Percentiles rank a stretch among this genome's conserved stretches.
Evolutionary conservation across 106 monocot genomes (phyloP).

Genomic region (Phalaenopsis equestris): DNA sequence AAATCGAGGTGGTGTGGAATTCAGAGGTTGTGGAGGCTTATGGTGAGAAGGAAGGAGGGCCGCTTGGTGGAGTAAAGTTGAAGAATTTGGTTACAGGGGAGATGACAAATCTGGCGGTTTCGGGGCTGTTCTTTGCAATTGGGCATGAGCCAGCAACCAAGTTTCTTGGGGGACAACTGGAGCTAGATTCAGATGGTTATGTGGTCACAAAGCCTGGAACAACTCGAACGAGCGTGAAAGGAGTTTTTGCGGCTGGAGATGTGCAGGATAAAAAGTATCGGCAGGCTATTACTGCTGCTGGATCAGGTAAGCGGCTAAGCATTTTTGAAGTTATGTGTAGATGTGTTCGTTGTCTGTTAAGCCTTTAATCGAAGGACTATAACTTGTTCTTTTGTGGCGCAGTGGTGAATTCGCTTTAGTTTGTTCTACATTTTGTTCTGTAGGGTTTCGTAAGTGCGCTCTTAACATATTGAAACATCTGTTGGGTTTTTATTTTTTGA

Average conservation of each 20-base stretch:
- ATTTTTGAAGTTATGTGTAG: not conserved
- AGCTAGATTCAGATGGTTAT: conserved; percentile 83
- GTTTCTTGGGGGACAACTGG: conserved; percentile 78
- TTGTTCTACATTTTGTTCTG: not conserved
- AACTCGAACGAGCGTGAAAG: conserved; percentile 72
- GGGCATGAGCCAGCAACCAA: conserved; percentile 95
- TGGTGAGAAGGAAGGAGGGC: conserved; percentile 37
- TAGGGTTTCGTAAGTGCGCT: not conserved
- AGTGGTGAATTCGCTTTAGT: not conserved
- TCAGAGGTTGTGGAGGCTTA: conserved; percentile 79
- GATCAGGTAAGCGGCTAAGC: conserved; percentile 50
- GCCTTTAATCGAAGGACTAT: not conserved
- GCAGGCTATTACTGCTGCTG: conserved; percentile 91
- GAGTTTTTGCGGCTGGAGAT: conserved; percentile 95
- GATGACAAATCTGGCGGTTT: conserved; percentile 46
- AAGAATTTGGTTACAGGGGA: conserved; percentile 56
- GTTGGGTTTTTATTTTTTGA: not conserved
- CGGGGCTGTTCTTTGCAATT: conserved; percentile 90
- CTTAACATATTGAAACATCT: not conserved
- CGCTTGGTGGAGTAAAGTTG: conserved; percentile 67
- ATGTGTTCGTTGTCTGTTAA: not conserved
- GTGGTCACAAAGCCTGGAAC: conserved; percentile 76
- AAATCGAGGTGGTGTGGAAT: conserved; percentile 80
- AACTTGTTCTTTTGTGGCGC: not conserved
- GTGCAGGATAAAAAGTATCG: conserved; percentile 97